Evolutionary conservation across 2,329 filamentous ascomycete species (phyloP), one percentile per base, ranked within the genome.

Genomic region (Xylariaceae sp.): DNA sequence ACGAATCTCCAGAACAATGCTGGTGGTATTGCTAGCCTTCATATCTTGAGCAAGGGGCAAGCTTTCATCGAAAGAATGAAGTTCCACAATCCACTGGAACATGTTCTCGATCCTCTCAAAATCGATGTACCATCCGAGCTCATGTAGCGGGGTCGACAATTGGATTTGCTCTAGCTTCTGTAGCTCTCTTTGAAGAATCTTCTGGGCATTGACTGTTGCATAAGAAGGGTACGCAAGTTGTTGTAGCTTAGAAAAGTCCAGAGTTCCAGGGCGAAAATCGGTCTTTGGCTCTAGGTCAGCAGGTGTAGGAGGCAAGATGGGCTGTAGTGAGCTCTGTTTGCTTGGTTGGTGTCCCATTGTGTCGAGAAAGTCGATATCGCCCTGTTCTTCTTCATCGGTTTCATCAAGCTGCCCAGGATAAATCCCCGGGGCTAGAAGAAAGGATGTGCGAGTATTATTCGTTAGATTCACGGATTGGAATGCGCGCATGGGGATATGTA

Each of bases 1-100:
- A 2, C 88, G 86, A 34, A 95, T 70, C 65, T 95, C 91, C 10
- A 94, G 66, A 0, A 95, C 82, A 32, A 95, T 71, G 59, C 86
- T 90, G 19, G 73, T 77, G 45, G 85, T 55, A 0, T 72, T 73
- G 1, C 70, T 72, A 2, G 62, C 57, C 62, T 83, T 80, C 80
- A 95, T 88, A 59, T 95, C 90, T 42, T 76, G 61, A 0, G 86
- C 83, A 1, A 96, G 71, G 1, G 86, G 87, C 0, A 93, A 72
- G 2, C 68, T 63, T 0, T 69, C 53, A 20, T 89, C 84, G 58
- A 95, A 95, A 35, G 84, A 88, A 63, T 95, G 91, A 1, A 96
- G 71, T 63, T 95, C 87, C 5, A 94, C 82, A 47, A 95, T 89
- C 90, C 90, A 95, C 59, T 94, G 89, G 59, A 93, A 95, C 50